A percentile compares a stretch with the other conserved stretches of the same genome.
Conservation (phyloP, 164 flowering plant species). For the Magnolia sinica region DNA sequence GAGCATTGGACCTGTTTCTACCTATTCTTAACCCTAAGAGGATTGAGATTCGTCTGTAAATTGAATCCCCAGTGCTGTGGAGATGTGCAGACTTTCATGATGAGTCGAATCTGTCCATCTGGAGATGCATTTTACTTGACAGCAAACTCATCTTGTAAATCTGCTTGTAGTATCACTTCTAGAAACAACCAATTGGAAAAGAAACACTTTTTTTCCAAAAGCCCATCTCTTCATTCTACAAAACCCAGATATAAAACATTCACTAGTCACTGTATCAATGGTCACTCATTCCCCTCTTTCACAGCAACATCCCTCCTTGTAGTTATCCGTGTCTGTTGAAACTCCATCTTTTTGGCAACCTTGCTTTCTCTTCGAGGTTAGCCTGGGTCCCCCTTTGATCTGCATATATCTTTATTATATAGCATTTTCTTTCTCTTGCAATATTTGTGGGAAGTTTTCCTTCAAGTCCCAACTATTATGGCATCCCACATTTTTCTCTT, state of each 20-base stretch:
- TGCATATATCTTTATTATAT: not conserved
- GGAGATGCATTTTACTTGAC: constrained; percentile 42
- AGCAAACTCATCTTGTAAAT: constrained; percentile 48
- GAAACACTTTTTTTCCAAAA: constrained; percentile 30
- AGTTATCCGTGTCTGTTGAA: not conserved
- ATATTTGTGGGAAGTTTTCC: constrained; percentile 4
- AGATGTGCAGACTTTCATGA: constrained; percentile 56
- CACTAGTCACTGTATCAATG: not conserved
- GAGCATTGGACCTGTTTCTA: constrained; percentile 28
- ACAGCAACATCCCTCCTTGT: not conserved
- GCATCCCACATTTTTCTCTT: not conserved
- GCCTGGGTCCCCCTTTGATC: not conserved
- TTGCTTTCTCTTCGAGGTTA: constrained; percentile 5
- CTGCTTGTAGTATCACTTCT: constrained; percentile 42
- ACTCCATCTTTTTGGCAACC: constrained; percentile 1
- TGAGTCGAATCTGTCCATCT: constrained; percentile 39
- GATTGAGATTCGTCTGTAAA: constrained; percentile 45
- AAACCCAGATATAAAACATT: not conserved
- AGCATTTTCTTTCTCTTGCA: not conserved
- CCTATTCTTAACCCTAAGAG: constrained; percentile 30
- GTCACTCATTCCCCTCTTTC: constrained; percentile 7
- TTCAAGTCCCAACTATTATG: constrained; percentile 3
- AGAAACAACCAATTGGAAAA: constrained; percentile 33
- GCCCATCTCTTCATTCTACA: constrained; percentile 7
- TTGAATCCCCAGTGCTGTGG: constrained; percentile 51